phyloP scores from a whole-genome alignment of 1,139 yeast species.

The Geotrichum restrictum region DNA sequence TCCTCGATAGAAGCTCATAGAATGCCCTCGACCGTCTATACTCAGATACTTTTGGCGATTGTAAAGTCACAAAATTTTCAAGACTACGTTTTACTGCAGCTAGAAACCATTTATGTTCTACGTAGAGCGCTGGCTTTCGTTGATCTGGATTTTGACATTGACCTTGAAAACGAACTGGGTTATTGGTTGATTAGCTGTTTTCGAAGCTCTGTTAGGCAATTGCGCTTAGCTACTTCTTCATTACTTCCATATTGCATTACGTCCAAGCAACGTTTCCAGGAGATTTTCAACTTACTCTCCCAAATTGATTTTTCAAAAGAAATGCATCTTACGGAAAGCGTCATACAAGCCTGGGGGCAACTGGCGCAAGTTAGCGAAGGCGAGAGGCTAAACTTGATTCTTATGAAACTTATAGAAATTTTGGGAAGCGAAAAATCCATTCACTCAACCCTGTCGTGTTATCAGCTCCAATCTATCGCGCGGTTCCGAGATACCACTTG shows the following conservation, averaged over 20 bases:
- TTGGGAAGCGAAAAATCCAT: constrained; percentile 60
- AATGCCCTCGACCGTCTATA: background rate
- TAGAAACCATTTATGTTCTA: constrained; percentile 25
- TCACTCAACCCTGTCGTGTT: constrained; percentile 60
- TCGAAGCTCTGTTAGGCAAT: constrained; percentile 29
- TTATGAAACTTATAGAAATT: constrained; percentile 56
- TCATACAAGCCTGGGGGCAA: constrained; percentile 58
- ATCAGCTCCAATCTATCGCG: constrained; percentile 51
- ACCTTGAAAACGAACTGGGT: constrained; percentile 26
- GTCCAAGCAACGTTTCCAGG: constrained; percentile 19
- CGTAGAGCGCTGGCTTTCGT: constrained; percentile 24
- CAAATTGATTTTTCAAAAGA: constrained; percentile 38
- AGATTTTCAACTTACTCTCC: constrained; percentile 8
- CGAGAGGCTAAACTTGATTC: constrained; percentile 57
- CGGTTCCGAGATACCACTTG: constrained; percentile 37
- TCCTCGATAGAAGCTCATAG: background rate
- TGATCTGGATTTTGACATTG: constrained; percentile 25
- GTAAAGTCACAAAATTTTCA: constrained; percentile 20
- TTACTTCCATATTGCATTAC: constrained; percentile 25
- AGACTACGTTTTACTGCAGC: constrained; percentile 21
- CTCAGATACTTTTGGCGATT: constrained; percentile 6
- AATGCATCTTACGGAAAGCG: constrained; percentile 56
- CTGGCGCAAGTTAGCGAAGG: constrained; percentile 57
- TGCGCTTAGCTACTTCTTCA: constrained; percentile 30
- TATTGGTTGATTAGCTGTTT: constrained; percentile 33